A percentile compares a stretch with the other conserved stretches of the same genome.
phyloP scores from a whole-genome alignment of 1,284 basidiomycete genomes.

The Cryptococcus sp. region DNA sequence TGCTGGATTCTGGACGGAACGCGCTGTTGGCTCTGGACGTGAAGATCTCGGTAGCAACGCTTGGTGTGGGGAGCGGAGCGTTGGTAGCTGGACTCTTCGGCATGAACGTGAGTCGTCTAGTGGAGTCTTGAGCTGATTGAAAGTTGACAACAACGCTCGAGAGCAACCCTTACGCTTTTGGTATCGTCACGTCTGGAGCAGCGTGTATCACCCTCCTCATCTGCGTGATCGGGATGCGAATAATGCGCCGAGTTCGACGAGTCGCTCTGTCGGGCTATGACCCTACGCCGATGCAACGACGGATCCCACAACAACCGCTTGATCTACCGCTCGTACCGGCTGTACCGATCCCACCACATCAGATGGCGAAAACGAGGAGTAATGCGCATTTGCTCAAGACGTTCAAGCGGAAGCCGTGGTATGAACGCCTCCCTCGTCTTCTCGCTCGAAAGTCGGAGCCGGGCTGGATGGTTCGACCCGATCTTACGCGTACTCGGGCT shows the following conservation, averaged over 20 bases:
- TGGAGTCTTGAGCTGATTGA: constrained; percentile 1
- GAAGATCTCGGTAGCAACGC: constrained; percentile 87
- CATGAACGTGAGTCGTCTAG: constrained; percentile 87
- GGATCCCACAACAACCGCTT: background rate
- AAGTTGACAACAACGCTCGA: constrained; percentile 45
- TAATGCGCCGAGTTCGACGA: constrained; percentile 39
- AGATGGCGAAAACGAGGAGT: background rate
- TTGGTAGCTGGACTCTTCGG: constrained; percentile 86
- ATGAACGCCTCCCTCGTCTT: background rate
- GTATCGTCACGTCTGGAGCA: constrained; percentile 36
- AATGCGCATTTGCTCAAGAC: background rate
- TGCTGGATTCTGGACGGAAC: constrained; percentile 94
- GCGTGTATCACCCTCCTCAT: constrained; percentile 34
- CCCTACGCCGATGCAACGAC: background rate
- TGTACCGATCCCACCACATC: too few relatives aligned
- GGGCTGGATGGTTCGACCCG: background rate
- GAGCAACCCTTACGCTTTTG: constrained; percentile 44
- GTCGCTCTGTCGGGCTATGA: constrained; percentile 32
- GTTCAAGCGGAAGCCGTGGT: constrained; percentile 4
- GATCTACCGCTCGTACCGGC: too few relatives aligned
- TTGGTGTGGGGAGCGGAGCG: constrained; percentile 90
- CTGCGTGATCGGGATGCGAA: constrained; percentile 35
- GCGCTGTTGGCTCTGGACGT: constrained; percentile 85
- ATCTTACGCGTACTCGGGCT: too few relatives aligned
- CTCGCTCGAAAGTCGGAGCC: background rate